phyloP scores from a whole-genome alignment of 768 basidiomycete species.

The Serendipita sp. region DNA sequence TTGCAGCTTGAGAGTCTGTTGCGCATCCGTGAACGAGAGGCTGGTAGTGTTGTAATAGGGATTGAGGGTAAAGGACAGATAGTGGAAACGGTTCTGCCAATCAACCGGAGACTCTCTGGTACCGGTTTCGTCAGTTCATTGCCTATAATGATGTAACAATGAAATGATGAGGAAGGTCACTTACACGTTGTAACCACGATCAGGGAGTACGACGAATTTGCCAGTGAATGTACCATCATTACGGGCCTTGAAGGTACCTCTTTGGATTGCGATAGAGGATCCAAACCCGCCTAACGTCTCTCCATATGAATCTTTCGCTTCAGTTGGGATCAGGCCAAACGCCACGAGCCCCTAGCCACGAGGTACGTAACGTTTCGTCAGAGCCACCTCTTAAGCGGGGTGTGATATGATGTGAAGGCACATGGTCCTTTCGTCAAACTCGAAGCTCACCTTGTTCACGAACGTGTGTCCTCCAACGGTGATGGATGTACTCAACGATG shows the following conservation, averaged over 20 bases:
- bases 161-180: constrained; percentile 11
- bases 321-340: constrained; percentile 45
- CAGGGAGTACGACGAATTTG: constrained; percentile 38
- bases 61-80: constrained; percentile 38
- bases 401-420: too few relatives aligned
- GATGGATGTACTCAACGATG: constrained; percentile 14
- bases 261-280: constrained; percentile 42
- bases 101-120: constrained; percentile 37
- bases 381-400: not conserved
- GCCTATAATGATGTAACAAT: not conserved
- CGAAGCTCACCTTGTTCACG: constrained; percentile 26
- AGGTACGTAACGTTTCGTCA: not conserved
- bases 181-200: constrained; percentile 46
- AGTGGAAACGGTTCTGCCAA: constrained; percentile 48
- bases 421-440: too few relatives aligned
- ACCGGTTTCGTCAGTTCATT: not conserved
- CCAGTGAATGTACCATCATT: constrained; percentile 30
- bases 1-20: constrained; percentile 33
- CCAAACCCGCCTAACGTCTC: constrained; percentile 50
- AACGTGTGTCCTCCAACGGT: constrained; percentile 26
- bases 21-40: constrained; percentile 34
- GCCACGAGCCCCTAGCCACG: constrained; percentile 37
- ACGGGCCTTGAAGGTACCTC: constrained; percentile 26
- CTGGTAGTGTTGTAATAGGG: constrained; percentile 36
- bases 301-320: constrained; percentile 30